A percentile compares a stretch with the other conserved stretches of the same genome.
phyloP scores from a whole-genome alignment of 2,329 filamentous ascomycete species.

The Aphanoascus verrucosus region DNA sequence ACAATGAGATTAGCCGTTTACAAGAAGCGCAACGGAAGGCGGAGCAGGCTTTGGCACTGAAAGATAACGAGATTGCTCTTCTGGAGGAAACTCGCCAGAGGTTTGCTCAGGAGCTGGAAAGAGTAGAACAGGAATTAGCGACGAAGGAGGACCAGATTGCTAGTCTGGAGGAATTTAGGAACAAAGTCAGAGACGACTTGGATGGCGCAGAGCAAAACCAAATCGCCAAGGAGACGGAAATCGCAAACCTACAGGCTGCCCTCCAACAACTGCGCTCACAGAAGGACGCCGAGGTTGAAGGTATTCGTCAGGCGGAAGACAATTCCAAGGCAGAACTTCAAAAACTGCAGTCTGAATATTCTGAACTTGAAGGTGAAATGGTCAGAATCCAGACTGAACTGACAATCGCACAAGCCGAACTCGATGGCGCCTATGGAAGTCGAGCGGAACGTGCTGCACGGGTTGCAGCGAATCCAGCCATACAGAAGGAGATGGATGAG shows the following conservation, averaged over 20 bases:
- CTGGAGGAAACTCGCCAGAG: slow-evolving; percentile 17
- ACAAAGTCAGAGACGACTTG: slow-evolving; percentile 1
- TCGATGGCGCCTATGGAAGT: slow-evolving; percentile 88
- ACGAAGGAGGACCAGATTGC: slow-evolving; percentile 17
- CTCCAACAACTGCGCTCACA: slow-evolving; percentile 24
- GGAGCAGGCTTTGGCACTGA: slow-evolving; percentile 20
- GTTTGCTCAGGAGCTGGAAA: slow-evolving; percentile 13
- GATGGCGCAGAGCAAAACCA: slow-evolving; percentile 18
- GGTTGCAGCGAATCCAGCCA: slow-evolving; percentile 46
- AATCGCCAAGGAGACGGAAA: slow-evolving; percentile 16
- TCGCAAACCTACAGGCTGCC: slow-evolving; percentile 16
- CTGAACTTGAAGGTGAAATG: slow-evolving; percentile 50
- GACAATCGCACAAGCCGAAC: slow-evolving; percentile 80
- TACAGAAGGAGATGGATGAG: slow-evolving; percentile 51
- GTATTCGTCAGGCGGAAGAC: slow-evolving; percentile 22
- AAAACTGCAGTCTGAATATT: slow-evolving; percentile 40
- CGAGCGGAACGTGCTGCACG: slow-evolving; percentile 58
- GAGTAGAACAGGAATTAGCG: slow-evolving; percentile 20
- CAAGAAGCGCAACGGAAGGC: slow-evolving; percentile 22
- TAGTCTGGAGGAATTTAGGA: slow-evolving; percentile 15
- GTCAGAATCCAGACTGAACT: slow-evolving; percentile 63
- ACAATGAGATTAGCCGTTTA: slow-evolving; percentile 19
- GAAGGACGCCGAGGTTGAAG: slow-evolving; percentile 24
- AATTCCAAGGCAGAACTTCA: slow-evolving; percentile 30
- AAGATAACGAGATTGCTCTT: slow-evolving; percentile 22